These are phyloP conservation scores for Zarea fungicola DNA, from an alignment of 2,329 filamentous ascomycete genomes.

Conservation along the genomic window DNA sequence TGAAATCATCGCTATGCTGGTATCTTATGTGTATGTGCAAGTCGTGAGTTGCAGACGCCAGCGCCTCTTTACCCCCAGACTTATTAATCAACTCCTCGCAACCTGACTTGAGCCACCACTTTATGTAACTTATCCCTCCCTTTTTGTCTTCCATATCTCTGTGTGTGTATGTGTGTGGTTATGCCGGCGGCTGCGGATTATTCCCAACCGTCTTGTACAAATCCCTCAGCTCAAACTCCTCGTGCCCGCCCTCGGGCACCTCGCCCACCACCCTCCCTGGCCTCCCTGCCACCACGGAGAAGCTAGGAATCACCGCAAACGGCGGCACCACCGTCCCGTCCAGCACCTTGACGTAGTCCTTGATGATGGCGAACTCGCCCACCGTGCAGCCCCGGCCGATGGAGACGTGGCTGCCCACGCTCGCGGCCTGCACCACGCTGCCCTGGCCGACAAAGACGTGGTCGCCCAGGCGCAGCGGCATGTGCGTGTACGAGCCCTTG, in stretches of 20 bases:
- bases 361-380: constrained; percentile 84
- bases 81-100: too few species aligned
- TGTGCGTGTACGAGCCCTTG: constrained; percentile 73
- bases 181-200: constrained; percentile 32
- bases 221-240: constrained; percentile 59
- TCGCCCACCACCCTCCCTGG: constrained; percentile 79
- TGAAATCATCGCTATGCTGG: constrained; percentile 11
- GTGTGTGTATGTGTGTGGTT: background rate
- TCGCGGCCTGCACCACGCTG: constrained; percentile 75
- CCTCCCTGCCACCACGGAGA: constrained; percentile 80
- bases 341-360: constrained; percentile 85
- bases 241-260: constrained; percentile 64
- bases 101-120: too few species aligned
- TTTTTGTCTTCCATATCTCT: too few species aligned
- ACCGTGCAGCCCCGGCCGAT: constrained; percentile 74
- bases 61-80: background rate
- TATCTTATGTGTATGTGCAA: constrained; percentile 5
- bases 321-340: constrained; percentile 79
- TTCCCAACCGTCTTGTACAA: constrained; percentile 62
- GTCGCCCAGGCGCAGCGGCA: constrained; percentile 87
- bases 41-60: too few species aligned
- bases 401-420: constrained; percentile 78
- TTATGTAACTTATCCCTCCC: too few species aligned
- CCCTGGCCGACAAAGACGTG: constrained; percentile 83
- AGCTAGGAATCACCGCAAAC: constrained; percentile 89